Base-by-base conservation (phyloP, 2,329 filamentous ascomycete species). In the Epichloe sylvatica region DNA sequence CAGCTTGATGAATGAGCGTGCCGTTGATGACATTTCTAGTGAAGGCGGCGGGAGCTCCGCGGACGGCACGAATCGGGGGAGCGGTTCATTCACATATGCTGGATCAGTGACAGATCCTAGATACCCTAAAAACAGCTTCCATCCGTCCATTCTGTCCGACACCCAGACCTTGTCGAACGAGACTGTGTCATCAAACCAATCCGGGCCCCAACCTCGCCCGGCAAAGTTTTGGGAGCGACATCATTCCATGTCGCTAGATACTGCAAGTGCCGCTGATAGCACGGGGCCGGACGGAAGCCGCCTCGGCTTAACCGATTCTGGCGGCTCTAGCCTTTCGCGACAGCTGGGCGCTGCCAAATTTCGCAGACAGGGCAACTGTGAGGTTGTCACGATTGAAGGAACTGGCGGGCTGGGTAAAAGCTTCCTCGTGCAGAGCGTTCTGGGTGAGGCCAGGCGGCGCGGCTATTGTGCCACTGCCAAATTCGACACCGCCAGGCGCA, bases 391-490 rank as follows among this genome's bases (percentile, higher is more conserved):
- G 15, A 73, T 84, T 47, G 76, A 81, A 55, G 80, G 80, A 33
- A 70, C 74, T 12, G 78, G 75, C 3, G 80, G 80, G 0, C 64
- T 83, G n/a, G 80, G 80, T 15, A 84, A 84, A 62, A 82, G 75
- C 54, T 78, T 76, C 51, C 69, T 84, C 15, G 76, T 82, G 25
- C 78, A 83, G 56, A 80, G 78, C 8, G 75, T 82, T 5, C 70
- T 82, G 40, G 68, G 74, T 3, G 80, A 83, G 54, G 77, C 77
- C 15, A 70, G 80, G 46, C 71, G 75, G 43, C 73, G 75, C 51
- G 80, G 80, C 3, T 83, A 83, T 58, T 83, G 78, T 57, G 77
- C 79, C 6, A 81, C 77, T 34, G 76, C 80, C 39, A 83, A 83
- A 58, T 83, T 83, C 52, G 80, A 84, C 57, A 76, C 74, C 0